Base-by-base conservation (phyloP, 306 rosid genomes). In the Rosa multiflora region DNA sequence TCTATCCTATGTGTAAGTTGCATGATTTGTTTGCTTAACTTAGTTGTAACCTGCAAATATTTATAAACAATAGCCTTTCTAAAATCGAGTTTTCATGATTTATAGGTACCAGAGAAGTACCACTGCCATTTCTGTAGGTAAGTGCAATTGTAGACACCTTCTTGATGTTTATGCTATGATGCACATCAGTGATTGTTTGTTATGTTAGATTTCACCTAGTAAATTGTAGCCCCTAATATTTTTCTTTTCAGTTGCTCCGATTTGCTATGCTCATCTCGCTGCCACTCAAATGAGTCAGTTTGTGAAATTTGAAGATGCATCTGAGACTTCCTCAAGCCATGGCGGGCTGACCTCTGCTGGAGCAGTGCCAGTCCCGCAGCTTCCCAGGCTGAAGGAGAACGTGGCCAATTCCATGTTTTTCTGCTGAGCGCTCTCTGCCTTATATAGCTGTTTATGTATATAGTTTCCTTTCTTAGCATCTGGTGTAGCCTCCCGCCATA, bases 91-190 rank as follows among this genome's bases (percentile, higher is more conserved):
- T 59, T 0, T 67, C 1, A 20, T 71, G 64, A 20, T n/a, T 7
- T 82, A 79, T 85, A 95, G 99, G 74, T 95, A 95, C 81, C 99
- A 95, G 83, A 82, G 99, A 82, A 95, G 99, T 79, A 95, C 98
- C 2, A 92, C 98, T 44, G 99, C 99, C 8, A 89, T 95, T 20
- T 95, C 99, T 67, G 94, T 95, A 0, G 99, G 99, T 91, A 84
- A 79, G 75, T 39, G 63, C 42, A 32, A 23, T 64, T 64, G 20
- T 26, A 26, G 17, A 61, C 10, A 17, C 21, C 42, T 2, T 29
- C 23, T 18, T 18, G 35, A 51, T 72, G 46, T 37, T 39, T 55
- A 8, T 74, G 68, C 52, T 35, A 13, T 35, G 2, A 40, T 74
- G 49, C 63, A 39, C 17, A 77, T 5, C 37, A 47, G 10, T 14